A percentile compares a stretch with the other conserved stretches of the same genome.
Evolutionary conservation across 2,329 filamentous ascomycete species (phyloP).

Genomic region (Botrytis squamosa): DNA sequence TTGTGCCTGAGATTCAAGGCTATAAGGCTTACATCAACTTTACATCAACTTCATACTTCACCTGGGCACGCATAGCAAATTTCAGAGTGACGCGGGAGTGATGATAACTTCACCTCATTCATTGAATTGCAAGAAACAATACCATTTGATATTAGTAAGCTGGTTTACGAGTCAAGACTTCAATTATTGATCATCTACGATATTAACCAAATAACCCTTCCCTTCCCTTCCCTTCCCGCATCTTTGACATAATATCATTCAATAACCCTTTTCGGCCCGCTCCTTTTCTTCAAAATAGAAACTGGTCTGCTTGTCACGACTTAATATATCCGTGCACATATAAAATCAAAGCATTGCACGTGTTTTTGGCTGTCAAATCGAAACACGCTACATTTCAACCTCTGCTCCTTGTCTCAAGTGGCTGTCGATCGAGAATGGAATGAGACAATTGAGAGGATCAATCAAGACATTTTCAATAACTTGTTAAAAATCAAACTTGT

Average conservation of each 20-base stretch:
- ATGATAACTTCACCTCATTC: background rate
- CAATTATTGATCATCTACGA: background rate
- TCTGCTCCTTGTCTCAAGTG: background rate
- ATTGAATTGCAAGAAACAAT: background rate
- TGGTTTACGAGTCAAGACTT: background rate
- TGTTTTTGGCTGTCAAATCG: background rate
- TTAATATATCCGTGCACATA: slow-evolving; percentile 3
- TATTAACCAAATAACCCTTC: background rate
- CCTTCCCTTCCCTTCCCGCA: too few species aligned
- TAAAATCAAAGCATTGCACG: background rate
- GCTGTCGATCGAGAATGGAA: background rate
- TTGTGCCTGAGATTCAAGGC: background rate
- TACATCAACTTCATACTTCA: background rate
- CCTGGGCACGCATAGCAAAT: background rate
- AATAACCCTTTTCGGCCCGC: background rate
- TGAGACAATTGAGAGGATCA: background rate
- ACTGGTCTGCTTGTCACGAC: background rate
- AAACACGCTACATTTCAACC: background rate
- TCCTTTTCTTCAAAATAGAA: background rate
- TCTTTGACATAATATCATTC: background rate
- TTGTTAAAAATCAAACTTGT: background rate
- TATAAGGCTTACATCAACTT: background rate
- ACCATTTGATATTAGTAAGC: too few species aligned
- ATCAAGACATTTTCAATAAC: too few species aligned
- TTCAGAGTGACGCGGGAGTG: too few species aligned